Conservation (phyloP, 1,139 yeast species). For the Scheffersomyces illinoinensis region DNA sequence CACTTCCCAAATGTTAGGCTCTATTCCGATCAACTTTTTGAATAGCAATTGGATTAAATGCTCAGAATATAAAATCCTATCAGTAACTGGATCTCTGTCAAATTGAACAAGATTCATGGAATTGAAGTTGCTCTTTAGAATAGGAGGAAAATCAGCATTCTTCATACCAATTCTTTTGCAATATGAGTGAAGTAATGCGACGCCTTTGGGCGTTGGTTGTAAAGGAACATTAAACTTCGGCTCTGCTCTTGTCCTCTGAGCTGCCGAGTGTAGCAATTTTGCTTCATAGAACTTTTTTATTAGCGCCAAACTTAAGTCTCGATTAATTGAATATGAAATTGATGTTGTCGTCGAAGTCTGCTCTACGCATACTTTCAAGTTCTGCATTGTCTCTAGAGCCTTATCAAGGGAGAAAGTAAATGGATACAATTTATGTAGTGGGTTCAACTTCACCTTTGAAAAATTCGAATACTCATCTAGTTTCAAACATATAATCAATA, state of each 20-base stretch:
- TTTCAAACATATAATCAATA: conserved; percentile 51
- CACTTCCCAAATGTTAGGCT: conserved; percentile 73
- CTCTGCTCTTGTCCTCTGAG: conserved; percentile 61
- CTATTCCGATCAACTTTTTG: conserved; percentile 59
- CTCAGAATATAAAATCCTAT: conserved; percentile 64
- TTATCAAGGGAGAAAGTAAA: conserved; percentile 55
- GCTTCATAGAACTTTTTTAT: conserved; percentile 62
- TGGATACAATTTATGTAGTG: conserved; percentile 32
- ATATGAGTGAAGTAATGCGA: conserved; percentile 64
- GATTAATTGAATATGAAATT: conserved; percentile 59
- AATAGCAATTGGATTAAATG: conserved; percentile 68
- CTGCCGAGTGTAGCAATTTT: conserved; percentile 73
- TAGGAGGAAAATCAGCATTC: conserved; percentile 35
- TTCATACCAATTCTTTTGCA: conserved; percentile 58
- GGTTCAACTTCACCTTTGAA: conserved; percentile 7
- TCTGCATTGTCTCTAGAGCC: conserved; percentile 54
- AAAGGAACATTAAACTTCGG: conserved; percentile 45
- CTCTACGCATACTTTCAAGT: conserved; percentile 50
- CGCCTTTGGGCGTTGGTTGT: conserved; percentile 94
- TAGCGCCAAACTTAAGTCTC: conserved; percentile 51
- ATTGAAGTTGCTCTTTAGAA: conserved; percentile 58
- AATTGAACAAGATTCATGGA: conserved; percentile 71
- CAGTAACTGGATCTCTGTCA: conserved; percentile 64
- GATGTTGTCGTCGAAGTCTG: conserved; percentile 54
- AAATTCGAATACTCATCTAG: conserved; percentile 15